Conservation (phyloP, 169 alveolate genomes). For the Eimeria necatrix region DNA sequence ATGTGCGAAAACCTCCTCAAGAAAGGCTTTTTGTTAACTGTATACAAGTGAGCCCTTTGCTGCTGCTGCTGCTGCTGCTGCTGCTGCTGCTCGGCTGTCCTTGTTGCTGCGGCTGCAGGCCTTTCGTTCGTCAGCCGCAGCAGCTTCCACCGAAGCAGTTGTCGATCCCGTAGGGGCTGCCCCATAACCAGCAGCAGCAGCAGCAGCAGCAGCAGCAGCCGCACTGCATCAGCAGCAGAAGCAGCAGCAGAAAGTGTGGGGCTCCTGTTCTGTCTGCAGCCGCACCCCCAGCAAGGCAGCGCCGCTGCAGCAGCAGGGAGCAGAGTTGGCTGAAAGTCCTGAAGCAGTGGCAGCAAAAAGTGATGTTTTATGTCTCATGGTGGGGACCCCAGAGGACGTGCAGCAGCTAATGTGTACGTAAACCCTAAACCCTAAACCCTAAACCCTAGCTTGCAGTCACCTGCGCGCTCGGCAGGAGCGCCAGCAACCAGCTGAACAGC, state of each 20-base stretch:
- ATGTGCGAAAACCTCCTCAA: conserved; percentile 90
- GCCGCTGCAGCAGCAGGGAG: conserved; percentile 86
- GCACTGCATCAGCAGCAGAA: not conserved
- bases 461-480: not conserved
- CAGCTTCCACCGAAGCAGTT: too few relatives aligned
- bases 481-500: not conserved
- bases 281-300: conserved; percentile 89
- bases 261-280: conserved; percentile 58
- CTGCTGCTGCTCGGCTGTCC: not conserved
- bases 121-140: too few relatives aligned
- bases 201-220: not conserved
- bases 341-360: conserved; percentile 85
- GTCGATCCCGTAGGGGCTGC: not conserved
- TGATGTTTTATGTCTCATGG: conserved; percentile 89
- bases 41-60: conserved; percentile 82
- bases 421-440: not conserved
- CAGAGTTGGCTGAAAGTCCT: conserved; percentile 83
- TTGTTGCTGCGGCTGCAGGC: not conserved
- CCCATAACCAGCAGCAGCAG: not conserved
- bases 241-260: not conserved
- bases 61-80: not conserved
- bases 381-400: conserved; percentile 92
- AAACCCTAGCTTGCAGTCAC: not conserved
- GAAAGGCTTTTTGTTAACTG: conserved; percentile 85
- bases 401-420: conserved; percentile 80